Evolutionary conservation across 2,329 filamentous ascomycete genomes (phyloP).

Genomic region (Colletotrichum eleusines): DNA sequence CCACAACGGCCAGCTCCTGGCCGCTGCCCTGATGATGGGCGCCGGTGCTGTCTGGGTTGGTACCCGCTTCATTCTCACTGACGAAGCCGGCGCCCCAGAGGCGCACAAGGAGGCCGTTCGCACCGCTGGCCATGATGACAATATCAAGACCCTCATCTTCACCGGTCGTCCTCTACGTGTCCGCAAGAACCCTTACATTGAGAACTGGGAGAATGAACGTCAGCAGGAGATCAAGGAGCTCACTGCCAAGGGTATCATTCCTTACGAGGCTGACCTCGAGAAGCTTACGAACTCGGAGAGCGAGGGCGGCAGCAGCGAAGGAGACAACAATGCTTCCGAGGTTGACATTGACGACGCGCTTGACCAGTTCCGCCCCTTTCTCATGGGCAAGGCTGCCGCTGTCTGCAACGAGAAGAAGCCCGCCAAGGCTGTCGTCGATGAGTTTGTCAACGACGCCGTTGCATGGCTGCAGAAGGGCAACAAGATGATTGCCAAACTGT

Average conservation of each 20-base stretch:
- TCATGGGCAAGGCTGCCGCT: conserved; percentile 98
- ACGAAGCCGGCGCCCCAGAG: conserved; percentile 94
- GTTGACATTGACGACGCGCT: conserved; percentile 86
- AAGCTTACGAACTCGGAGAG: conserved; percentile 72
- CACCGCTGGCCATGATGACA: conserved; percentile 94
- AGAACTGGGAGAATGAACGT: conserved; percentile 96
- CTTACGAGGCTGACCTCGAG: conserved; percentile 95
- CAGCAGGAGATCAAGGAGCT: conserved; percentile 91
- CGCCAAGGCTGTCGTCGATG: conserved; percentile 93
- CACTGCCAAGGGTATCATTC: conserved; percentile 88
- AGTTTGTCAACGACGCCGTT: conserved; percentile 88
- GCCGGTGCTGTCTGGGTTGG: conserved; percentile 96
- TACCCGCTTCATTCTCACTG: conserved; percentile 92
- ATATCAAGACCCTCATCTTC: conserved; percentile 97
- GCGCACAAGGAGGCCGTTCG: conserved; percentile 95
- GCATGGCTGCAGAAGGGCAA: conserved; percentile 76
- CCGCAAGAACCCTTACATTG: conserved; percentile 92
- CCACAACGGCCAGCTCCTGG: conserved; percentile 90
- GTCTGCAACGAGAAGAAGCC: conserved; percentile 93
- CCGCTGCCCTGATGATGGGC: conserved; percentile 91
- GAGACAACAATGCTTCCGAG: conserved; percentile 74
- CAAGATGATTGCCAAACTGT: conserved; percentile 78
- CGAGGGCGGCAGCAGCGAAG: conserved; percentile 68
- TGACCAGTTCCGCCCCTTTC: conserved; percentile 89
- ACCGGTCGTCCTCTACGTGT: conserved; percentile 95